phyloP scores from a whole-genome alignment of 768 basidiomycete genomes.

The button mushroom (Agaricus bisporus) region DNA sequence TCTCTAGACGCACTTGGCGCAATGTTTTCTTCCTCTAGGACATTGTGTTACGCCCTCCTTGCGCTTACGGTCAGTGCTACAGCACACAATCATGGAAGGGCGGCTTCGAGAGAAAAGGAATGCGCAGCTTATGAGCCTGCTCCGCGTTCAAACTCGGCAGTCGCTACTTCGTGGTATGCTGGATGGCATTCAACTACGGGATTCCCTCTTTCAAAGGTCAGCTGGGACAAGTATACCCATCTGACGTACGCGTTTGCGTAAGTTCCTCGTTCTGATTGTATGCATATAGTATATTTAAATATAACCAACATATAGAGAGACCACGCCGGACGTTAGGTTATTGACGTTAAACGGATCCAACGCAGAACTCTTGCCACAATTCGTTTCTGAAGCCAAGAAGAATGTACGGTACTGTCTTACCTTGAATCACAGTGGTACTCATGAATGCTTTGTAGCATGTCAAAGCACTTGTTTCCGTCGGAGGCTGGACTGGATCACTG shows the following conservation, averaged over 20 bases:
- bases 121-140: background rate
- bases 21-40: slow-evolving; percentile 4
- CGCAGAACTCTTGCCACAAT: slow-evolving; percentile 43
- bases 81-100: background rate
- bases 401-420: slow-evolving; percentile 23
- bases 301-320: slow-evolving; percentile 5
- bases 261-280: slow-evolving; percentile 22
- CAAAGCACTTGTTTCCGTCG: slow-evolving; percentile 52
- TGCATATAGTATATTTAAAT: background rate
- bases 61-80: background rate
- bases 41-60: background rate
- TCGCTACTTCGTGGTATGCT: slow-evolving; percentile 40
- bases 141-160: background rate
- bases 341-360: slow-evolving; percentile 39
- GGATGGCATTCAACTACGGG: slow-evolving; percentile 51
- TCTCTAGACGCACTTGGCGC: background rate
- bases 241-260: slow-evolving; percentile 70
- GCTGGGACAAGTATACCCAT: slow-evolving; percentile 64
- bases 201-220: slow-evolving; percentile 48
- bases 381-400: slow-evolving; percentile 43
- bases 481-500: slow-evolving; percentile 64
- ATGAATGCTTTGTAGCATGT: slow-evolving; percentile 36
- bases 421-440: background rate
- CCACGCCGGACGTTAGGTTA: slow-evolving; percentile 21
- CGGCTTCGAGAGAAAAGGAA: background rate